These are phyloP conservation scores for Rhizophora mangle DNA, from an alignment of 345 rosid genomes.

Conservation along the genomic window DNA sequence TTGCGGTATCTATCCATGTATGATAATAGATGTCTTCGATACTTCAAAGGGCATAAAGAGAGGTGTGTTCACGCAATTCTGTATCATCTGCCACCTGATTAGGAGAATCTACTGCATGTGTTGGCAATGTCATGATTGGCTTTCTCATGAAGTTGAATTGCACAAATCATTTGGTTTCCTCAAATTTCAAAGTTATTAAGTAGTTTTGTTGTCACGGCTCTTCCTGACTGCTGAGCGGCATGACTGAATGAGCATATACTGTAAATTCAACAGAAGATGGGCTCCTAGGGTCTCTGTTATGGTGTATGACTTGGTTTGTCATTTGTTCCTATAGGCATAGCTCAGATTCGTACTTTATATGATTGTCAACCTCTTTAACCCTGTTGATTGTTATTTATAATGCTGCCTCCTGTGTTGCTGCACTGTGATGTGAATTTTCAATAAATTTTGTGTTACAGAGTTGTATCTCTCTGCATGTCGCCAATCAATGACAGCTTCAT, in stretches of 20 bases:
- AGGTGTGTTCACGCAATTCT: constrained; percentile 40
- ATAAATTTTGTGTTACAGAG: constrained; percentile 44
- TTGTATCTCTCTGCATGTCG: constrained; percentile 96
- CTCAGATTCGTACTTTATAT: not conserved
- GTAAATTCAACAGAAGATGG: not conserved
- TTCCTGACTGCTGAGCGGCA: not conserved
- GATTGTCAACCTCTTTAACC: not conserved
- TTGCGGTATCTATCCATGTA: constrained; percentile 91
- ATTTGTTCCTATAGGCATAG: not conserved
- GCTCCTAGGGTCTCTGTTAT: no score
- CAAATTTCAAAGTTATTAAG: not conserved
- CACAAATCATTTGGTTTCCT: not conserved
- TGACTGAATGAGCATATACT: not conserved
- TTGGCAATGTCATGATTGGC: no score
- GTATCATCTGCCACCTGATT: not conserved
- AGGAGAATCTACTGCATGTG: not conserved
- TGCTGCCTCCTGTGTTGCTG: not conserved
- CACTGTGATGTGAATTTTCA: not conserved
- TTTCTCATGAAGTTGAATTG: no score
- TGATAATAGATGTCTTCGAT: constrained; percentile 93
- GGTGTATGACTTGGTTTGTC: not conserved
- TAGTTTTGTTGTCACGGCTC: no score
- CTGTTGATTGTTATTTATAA: not conserved
- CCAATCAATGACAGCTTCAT: constrained; percentile 97
- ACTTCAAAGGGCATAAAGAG: constrained; percentile 95